Base-by-base conservation (phyloP, 192 early-diverging fungal genomes). In the Kappamyces sp. region DNA sequence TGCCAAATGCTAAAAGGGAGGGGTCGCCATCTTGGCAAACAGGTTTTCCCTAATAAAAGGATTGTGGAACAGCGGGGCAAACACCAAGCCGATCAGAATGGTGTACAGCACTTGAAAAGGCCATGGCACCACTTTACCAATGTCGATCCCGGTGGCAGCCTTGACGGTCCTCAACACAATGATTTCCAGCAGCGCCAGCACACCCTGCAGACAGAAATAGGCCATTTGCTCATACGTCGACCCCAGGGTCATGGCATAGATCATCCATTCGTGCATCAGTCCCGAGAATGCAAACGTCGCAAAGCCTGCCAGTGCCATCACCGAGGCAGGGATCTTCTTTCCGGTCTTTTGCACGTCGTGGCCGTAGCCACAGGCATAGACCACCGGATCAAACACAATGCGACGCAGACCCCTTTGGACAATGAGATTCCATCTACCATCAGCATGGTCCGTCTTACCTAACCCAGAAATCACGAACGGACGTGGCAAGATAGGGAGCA, bases 21-120 rank as follows among this genome's bases (percentile, higher is more conserved):
- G 22, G 22, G 22, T 22, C 22, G 22, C 22, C 22, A 22, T 22
- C 22, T 22, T 22, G 22, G 22, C 22, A 22, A 22, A 22, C 22
- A 22, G 22, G 22, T 22, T 22, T 55, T 55, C 54, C 34, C 54
- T 5, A 39, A 55, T 7, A n/a, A 38, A 55, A 4, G 54, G 54
- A 55, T 55, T 55, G 40, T 43, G 41, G 45, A 55, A 55, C n/a
- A 55, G 3, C 31, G 54, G 54, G 9, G 40, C 54, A 55, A 43
- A 43, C n/a, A 39, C 7, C 12, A 38, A n/a, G 15, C 22, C 22
- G 22, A 22, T 22, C 22, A 22, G 22, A 22, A 22, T 22, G 22
- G 22, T 22, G 55, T 58, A 58, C 12, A 38, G 6, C 12, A 58
- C 47, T 14, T 58, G 39, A 4, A 58, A 15, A 36, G 36, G 31